Base-by-base conservation (phyloP, 352 stramenopile genomes). In the Achlya hypogyna region DNA sequence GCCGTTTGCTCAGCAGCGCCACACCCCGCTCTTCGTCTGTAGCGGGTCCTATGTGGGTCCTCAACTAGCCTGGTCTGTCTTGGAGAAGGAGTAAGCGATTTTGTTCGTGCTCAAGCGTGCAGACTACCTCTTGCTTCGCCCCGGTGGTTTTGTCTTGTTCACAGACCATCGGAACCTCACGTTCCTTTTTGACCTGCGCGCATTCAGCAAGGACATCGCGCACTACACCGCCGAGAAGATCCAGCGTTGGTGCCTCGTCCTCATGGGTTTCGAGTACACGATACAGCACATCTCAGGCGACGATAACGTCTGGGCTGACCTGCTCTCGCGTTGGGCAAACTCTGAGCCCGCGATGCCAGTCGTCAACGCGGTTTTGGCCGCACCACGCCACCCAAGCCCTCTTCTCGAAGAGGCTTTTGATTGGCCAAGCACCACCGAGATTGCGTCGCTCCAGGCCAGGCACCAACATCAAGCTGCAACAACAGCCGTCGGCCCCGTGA, bases 211-310 rank as follows among this genome's bases (percentile, higher is more conserved):
- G 20, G 22, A 6, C 20, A 51, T 69, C 4, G 47, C 69, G 9
- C 68, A 69, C 45, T 69, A 74, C 59, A 69, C 69, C 1, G 69
- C 69, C 1, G 51, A 74, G 2, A 74, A 74, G 28, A 29, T 74
- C 25, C 29, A 74, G 28, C 63, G 63, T 20, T 74, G 69, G 63
- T 35, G 47, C 14, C 35, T 71, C 9, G 25, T 74, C 8, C 32
- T 71, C 1, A 69, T 74, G 63, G 47, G 51, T 0, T 74, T 60
- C 20, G 18, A 34, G 0, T 73, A 73, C 40, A 58, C 45, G 3
- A 71, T 71, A 23, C 40, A 53, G 34, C 53, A 71, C 27, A 73
- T 71, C 28, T 6, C 25, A 2, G 64, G 64, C 8, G 35, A 38
- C 9, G 32, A 1, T 22, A 71, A 66, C n/a, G 64, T 71, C 27